Conservation (phyloP, 495 filamentous ascomycete genomes). For the Daldinia caldariorum region DNA sequence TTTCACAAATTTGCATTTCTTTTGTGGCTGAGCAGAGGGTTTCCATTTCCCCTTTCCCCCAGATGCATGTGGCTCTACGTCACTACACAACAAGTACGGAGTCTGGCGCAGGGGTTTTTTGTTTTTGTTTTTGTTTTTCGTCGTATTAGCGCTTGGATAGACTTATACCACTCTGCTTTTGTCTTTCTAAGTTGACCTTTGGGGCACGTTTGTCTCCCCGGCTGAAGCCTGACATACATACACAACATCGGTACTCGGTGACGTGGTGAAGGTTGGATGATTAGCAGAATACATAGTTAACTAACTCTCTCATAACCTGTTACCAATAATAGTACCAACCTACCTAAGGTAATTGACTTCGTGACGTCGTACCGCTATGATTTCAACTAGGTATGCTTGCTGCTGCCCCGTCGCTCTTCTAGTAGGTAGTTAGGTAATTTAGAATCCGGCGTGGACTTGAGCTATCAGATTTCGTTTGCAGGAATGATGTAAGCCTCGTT, state of each 20-base stretch:
- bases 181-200: neutral
- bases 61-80: constrained; percentile 30
- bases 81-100: constrained; percentile 31
- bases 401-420: neutral
- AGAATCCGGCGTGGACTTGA: neutral
- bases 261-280: neutral
- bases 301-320: neutral
- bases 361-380: constrained; percentile 10
- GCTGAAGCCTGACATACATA: neutral
- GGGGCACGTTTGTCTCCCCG: neutral
- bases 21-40: constrained; percentile 9
- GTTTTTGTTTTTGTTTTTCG: no score
- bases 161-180: constrained; percentile 30
- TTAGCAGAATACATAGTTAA: neutral
- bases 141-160: constrained; percentile 33
- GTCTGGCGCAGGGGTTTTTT: constrained; percentile 18
- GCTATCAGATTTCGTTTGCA: constrained; percentile 1
- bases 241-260: constrained; percentile 6
- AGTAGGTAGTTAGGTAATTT: no score
- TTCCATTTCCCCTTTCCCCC: neutral
- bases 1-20: constrained; percentile 29
- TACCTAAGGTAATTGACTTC: constrained; percentile 13
- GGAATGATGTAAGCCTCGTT: constrained; percentile 8
- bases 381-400: constrained; percentile 17
- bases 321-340: neutral